phyloP scores from a whole-genome alignment of 495 filamentous ascomycete species.

The Penicillium longicatenatum region DNA sequence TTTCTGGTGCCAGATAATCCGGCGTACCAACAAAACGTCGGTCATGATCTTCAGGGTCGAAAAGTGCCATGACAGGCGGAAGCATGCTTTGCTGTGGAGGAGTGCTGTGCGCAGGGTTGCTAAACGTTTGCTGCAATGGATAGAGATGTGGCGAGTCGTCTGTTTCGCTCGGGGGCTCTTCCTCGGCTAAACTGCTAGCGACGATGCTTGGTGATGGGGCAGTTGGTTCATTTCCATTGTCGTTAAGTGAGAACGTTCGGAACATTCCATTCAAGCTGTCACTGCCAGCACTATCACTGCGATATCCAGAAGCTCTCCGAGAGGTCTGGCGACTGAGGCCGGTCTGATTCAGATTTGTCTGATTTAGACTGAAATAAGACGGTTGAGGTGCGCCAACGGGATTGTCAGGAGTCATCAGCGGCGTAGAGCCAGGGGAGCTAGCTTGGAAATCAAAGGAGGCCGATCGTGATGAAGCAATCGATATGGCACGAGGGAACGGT shows the following conservation, averaged over 20 bases:
- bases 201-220: constrained; percentile 39
- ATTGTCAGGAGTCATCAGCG: constrained; percentile 82
- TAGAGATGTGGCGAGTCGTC: constrained; percentile 71
- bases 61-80: constrained; percentile 92
- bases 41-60: constrained; percentile 92
- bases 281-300: constrained; percentile 89
- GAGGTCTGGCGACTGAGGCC: constrained; percentile 70
- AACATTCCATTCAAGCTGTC: constrained; percentile 86
- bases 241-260: constrained; percentile 77
- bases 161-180: constrained; percentile 67
- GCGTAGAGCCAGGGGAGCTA: constrained; percentile 78
- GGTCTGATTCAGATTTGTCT: constrained; percentile 69
- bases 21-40: constrained; percentile 95
- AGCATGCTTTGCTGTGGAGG: constrained; percentile 81
- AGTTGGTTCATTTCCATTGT: constrained; percentile 41
- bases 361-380: constrained; percentile 88
- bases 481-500: constrained; percentile 81
- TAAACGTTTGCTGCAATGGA: constrained; percentile 61
- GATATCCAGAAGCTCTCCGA: constrained; percentile 78
- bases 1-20: constrained; percentile 96
- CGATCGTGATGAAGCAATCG: constrained; percentile 90
- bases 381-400: constrained; percentile 69
- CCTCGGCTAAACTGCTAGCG: constrained; percentile 58
- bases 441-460: constrained; percentile 91
- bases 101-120: constrained; percentile 52